Base-by-base conservation (phyloP, 306 rosid species). In the Pyrus bretschneideri region DNA sequence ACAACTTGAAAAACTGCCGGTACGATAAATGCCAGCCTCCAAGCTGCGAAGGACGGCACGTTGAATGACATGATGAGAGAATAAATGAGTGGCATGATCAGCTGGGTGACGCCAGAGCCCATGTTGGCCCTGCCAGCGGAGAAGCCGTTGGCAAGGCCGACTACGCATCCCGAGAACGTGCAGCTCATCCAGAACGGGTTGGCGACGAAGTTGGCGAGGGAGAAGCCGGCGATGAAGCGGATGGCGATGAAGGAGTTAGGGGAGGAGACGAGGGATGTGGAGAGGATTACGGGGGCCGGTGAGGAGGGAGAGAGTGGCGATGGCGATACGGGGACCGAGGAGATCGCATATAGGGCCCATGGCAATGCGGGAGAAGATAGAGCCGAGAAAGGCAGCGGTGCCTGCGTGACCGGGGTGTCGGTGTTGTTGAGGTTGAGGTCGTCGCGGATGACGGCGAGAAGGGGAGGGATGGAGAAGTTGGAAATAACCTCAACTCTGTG, bases 181-280 rank as follows among this genome's bases (percentile, higher is more conserved):
- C 90, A 83, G 78, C 79, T 85, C 91, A 85, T 89, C 93, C 91
- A 89, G 81, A 72, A 85, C 77, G 87, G 93, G 82, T 65, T 78
- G 45, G 93, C 85, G 15, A 89, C 93, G 70, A 89, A 89, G 62
- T 81, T 89, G 6, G 88, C 91, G 2, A 87, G 84, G 0, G 87
- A 89, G 54, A 87, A 85, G 0, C 90, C 93, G 1, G 81, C 65
- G 18, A 87, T 76, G 82, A 89, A 89, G 35, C 93, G 85, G 19
- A 84, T 11, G 71, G 42, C 21, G 44, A 89, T 82, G 83, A 89
- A 89, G 25, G 88, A 23, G 3, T 5, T 35, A 0, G 89, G 82
- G 1, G 91, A 65, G 44, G 88, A 83, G 45, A 72, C 40, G 17
- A 87, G 52, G 17, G 85, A 81, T 58, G 78, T 76, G n/a, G 84